A percentile compares a stretch with the other conserved stretches of the same genome.
These are phyloP conservation scores for Heterobasidion irregulare DNA, from an alignment of 1,284 basidiomycete species.

Conservation along the genomic window DNA sequence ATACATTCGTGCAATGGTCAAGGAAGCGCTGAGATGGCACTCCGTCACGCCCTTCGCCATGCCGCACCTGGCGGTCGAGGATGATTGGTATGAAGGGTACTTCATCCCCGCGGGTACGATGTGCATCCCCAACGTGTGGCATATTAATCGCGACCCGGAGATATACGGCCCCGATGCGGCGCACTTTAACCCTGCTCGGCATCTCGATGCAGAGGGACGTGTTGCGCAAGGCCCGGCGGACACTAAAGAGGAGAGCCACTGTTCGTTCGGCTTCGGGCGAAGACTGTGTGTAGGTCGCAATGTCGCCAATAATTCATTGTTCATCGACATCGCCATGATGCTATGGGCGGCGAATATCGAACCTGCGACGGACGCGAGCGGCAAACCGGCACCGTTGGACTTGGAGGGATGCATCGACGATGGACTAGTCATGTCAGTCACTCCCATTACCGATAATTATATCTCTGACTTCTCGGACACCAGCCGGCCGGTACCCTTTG, in stretches of 20 bases:
- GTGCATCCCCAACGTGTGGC: slow-evolving; percentile 15
- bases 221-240: slow-evolving; percentile 10
- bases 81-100: slow-evolving; percentile 18
- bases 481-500: slow-evolving; percentile 8
- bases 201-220: slow-evolving; percentile 15
- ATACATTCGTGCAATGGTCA: slow-evolving; percentile 21
- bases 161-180: slow-evolving; percentile 15
- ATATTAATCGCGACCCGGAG: slow-evolving; percentile 11
- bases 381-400: slow-evolving; percentile 7
- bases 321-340: slow-evolving; percentile 22
- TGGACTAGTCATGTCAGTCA: slow-evolving; percentile 11
- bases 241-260: slow-evolving; percentile 18
- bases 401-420: slow-evolving; percentile 6
- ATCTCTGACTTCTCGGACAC: neutral
- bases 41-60: slow-evolving; percentile 14
- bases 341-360: slow-evolving; percentile 24
- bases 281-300: slow-evolving; percentile 19
- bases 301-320: slow-evolving; percentile 23
- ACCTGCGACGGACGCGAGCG: slow-evolving; percentile 8
- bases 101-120: slow-evolving; percentile 18
- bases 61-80: slow-evolving; percentile 14
- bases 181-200: slow-evolving; percentile 14
- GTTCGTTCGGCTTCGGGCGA: slow-evolving; percentile 18
- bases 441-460: neutral
- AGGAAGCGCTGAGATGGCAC: slow-evolving; percentile 23